Evolutionary conservation across 176 grass and related monocot genomes (phyloP), one percentile per base, ranked within the genome.

Genomic region (Elymus sibiricus): DNA sequence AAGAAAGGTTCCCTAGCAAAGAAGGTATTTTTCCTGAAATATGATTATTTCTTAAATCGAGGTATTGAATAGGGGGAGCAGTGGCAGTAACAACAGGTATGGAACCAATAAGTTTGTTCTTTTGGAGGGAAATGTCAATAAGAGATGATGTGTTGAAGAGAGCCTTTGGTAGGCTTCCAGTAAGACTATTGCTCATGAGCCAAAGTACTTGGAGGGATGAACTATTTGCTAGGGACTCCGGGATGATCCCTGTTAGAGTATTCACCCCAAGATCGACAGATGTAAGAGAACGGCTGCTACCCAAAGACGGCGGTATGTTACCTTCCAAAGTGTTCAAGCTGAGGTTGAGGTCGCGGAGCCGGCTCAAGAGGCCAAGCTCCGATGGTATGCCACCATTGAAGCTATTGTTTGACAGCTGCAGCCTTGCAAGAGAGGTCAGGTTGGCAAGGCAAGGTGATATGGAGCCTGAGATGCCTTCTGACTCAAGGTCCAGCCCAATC

Each of bases 311-410:
- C 0, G 91, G 91, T 46, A 65, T 86, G 22, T 9, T 71, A 24
- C 91, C 94, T 74, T 81, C 46, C 0, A 96, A 17, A 29, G 69
- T 49, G 75, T 96, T 96, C 37, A 51, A 76, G 77, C 94, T 96
- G 49, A 96, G 42, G 81, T 92, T 93, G 21, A 93, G 84, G 38
- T 74, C 46, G 11, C 31, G 75, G n/a, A 96, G 89, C 10, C 26
- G 29, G 59, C 40, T 70, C 10, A 93, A 43, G n/a, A 31, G 10
- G 5, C 87, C 89, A 2, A 96, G 51, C 72, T 90, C 78, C 0
- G 40, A 17, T 0, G 94, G 87, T 61, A 97, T 90, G 21, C 16
- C 2, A 0, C 95, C 92, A 13, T 46, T 71, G 61, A 94, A 56
- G 49, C n/a, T 46, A 34, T 94, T 94, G 9, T 75, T 80, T 19